Evolutionary conservation across 371 early-diverging fungal species (phyloP).

Genomic region (Mortierella sp.): DNA sequence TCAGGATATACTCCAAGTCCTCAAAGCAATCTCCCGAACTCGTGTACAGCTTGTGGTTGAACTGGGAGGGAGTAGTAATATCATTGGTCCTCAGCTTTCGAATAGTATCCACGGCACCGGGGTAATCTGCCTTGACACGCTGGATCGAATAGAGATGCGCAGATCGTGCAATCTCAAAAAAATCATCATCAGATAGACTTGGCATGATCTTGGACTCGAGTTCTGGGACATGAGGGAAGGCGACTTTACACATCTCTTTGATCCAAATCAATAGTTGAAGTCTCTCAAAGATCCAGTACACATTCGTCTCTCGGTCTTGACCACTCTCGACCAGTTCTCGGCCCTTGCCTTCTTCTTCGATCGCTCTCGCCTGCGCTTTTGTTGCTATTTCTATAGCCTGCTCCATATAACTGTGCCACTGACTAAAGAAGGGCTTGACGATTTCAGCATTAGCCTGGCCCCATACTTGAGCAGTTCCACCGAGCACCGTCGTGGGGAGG

Average conservation of each 20-base stretch:
- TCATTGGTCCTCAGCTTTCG: constrained; percentile 3
- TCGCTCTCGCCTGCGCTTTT: constrained; percentile 16
- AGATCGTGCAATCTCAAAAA: constrained; percentile 22
- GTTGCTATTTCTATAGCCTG: constrained; percentile 24
- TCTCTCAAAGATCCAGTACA: constrained; percentile 41
- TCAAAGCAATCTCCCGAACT: constrained; percentile 40
- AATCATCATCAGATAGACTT: constrained; percentile 17
- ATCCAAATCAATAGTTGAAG: constrained; percentile 38
- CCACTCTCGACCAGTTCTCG: neutral
- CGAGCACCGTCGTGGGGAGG: constrained; percentile 32
- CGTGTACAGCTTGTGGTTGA: constrained; percentile 20
- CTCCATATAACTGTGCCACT: constrained; percentile 40
- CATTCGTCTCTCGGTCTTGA: constrained; percentile 17
- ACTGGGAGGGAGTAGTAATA: neutral
- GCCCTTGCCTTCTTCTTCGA: neutral
- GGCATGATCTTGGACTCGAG: constrained; percentile 14
- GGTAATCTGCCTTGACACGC: constrained; percentile 40
- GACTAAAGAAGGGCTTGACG: constrained; percentile 31
- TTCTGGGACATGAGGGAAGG: constrained; percentile 12
- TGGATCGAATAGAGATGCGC: constrained; percentile 34
- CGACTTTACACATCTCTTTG: constrained; percentile 34
- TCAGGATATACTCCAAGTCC: constrained; percentile 34
- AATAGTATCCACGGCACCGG: constrained; percentile 41
- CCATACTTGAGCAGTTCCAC: constrained; percentile 35
- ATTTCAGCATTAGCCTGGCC: constrained; percentile 25